phyloP scores from a whole-genome alignment of 352 stramenopile species.

The Aphanomyces euteiches region DNA sequence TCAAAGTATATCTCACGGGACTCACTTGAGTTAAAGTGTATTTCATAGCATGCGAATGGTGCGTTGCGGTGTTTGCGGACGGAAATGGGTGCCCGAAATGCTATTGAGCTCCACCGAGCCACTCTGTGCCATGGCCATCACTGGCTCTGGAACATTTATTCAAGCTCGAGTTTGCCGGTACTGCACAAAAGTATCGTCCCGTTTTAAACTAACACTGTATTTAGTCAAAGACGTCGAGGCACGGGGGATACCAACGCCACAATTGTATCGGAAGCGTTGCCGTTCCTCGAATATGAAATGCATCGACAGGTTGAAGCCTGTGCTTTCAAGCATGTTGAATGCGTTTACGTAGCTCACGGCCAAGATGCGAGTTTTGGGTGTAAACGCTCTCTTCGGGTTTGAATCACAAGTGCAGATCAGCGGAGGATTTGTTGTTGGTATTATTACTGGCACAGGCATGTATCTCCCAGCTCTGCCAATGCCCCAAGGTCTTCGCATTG shows the following conservation, averaged over 20 bases:
- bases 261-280: slow-evolving; percentile 93
- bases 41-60: slow-evolving; percentile 92
- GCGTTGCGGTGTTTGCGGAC: slow-evolving; percentile 93
- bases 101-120: slow-evolving; percentile 89
- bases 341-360: slow-evolving; percentile 55
- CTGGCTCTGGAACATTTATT: slow-evolving; percentile 92
- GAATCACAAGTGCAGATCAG: slow-evolving; percentile 89
- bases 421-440: slow-evolving; percentile 80
- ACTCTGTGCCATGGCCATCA: slow-evolving; percentile 74
- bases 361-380: slow-evolving; percentile 90
- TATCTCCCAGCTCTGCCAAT: slow-evolving; percentile 93
- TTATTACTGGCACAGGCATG: slow-evolving; percentile 89
- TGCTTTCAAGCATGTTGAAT: too few species aligned
- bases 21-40: slow-evolving; percentile 2
- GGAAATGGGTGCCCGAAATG: slow-evolving; percentile 97
- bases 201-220: neutral
- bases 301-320: slow-evolving; percentile 86
- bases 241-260: slow-evolving; percentile 94
- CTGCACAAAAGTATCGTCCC: neutral
- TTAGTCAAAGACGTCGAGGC: slow-evolving; percentile 81
- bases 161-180: slow-evolving; percentile 93
- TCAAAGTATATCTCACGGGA: slow-evolving; percentile 69
- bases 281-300: slow-evolving; percentile 98
- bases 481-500: slow-evolving; percentile 90
- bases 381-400: slow-evolving; percentile 96